A percentile compares a stretch with the other conserved stretches of the same genome.
Evolutionary conservation across 495 filamentous ascomycete species (phyloP).

Genomic region (Chaetomium cochliodes): DNA sequence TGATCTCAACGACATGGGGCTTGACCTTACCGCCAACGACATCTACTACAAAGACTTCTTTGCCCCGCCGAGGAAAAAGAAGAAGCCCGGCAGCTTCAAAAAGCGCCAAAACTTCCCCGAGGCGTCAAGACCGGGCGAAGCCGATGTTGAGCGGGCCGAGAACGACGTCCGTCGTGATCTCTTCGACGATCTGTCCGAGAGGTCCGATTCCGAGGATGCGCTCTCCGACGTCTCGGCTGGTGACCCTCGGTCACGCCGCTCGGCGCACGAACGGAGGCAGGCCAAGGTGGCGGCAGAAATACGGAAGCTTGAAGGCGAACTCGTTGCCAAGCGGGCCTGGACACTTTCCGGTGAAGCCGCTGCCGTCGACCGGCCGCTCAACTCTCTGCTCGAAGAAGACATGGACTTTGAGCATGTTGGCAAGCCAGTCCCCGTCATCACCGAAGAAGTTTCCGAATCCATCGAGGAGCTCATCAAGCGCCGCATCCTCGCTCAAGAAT

Average conservation of each 20-base stretch:
- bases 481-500: slow-evolving; percentile 85
- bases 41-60: slow-evolving; percentile 90
- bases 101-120: slow-evolving; percentile 28
- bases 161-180: slow-evolving; percentile 85
- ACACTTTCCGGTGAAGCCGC: slow-evolving; percentile 84
- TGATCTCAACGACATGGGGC: slow-evolving; percentile 52
- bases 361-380: slow-evolving; percentile 76
- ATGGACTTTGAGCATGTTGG: slow-evolving; percentile 95
- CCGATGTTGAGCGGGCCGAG: slow-evolving; percentile 81
- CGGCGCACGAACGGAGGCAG: slow-evolving; percentile 81
- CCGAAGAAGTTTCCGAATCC: slow-evolving; percentile 85
- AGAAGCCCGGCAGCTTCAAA: slow-evolving; percentile 41
- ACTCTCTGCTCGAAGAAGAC: slow-evolving; percentile 92
- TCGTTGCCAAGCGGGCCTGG: slow-evolving; percentile 90
- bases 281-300: slow-evolving; percentile 86
- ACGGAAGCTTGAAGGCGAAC: slow-evolving; percentile 80
- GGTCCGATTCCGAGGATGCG: slow-evolving; percentile 54
- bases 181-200: slow-evolving; percentile 76
- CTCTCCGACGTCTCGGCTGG: slow-evolving; percentile 56
- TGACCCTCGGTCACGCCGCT: slow-evolving; percentile 58
- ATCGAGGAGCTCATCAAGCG: slow-evolving; percentile 95
- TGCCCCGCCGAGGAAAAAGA: slow-evolving; percentile 73
- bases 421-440: slow-evolving; percentile 92
- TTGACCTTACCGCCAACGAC: slow-evolving; percentile 72
- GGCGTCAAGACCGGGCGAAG: slow-evolving; percentile 45